Base-by-base conservation (phyloP, 2,329 filamentous ascomycete species). In the Rhexocercosporidium sp. region DNA sequence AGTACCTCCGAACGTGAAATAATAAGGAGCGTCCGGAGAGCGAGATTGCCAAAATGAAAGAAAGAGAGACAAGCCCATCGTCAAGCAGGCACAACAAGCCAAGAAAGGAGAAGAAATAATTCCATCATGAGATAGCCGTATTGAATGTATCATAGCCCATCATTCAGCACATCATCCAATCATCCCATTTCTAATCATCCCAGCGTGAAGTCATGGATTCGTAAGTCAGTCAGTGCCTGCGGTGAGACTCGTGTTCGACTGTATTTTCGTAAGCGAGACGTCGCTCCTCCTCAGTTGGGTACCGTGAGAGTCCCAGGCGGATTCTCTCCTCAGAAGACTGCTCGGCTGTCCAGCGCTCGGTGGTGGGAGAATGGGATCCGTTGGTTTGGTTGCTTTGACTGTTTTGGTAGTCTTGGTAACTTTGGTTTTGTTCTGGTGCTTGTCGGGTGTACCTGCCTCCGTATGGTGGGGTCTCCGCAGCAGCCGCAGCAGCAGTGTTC, bases 271-370 rank as follows among this genome's bases (percentile, higher is more conserved):
- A 60, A 54, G 56, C 65, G 29, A 41, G 44, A n/a, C 34, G 37
- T 34, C 49, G 46, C 27, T 62, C 20, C 57, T 69, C 53, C 9
- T 31, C 51, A 31, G 6, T 67, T 18, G 46, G 62, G 37, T 59
- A 64, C 60, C 67, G 54, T 44, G 59, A 62, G 3, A 69, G 60
- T 7, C 67, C 67, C 12, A 69, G 16, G 9, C 62, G 51, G 8
- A 69, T 18, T 11, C 65, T 54, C 47, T 69, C 67, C 27, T 69
- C 62, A n/a, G 67, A 53, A 1, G 59, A 54, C 5, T 62, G 53
- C 16, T 61, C 59, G 14, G 18, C n/a, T 20, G 39, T 59, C 62
- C 59, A 69, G 12, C 59, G 29, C 29, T 66, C 47, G 14, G 59
- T 62, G 11, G 64, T 66, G 8, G 59, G 64, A 14, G 64, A 39